These are phyloP conservation scores for Meredithiella fracta DNA, from an alignment of 2,329 filamentous ascomycete genomes.

Conservation along the genomic window DNA sequence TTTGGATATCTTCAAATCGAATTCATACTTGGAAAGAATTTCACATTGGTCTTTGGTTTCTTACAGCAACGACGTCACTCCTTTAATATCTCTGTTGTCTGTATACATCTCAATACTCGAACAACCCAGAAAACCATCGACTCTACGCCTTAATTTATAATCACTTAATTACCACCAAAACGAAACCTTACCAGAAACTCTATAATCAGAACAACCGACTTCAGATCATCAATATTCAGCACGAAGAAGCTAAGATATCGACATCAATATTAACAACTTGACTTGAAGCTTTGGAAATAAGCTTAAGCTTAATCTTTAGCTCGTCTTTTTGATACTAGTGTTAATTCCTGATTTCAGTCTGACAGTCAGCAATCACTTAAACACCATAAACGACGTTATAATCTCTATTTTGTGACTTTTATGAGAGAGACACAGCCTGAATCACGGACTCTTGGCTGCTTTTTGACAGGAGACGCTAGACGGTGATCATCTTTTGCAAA, in stretches of 20 bases:
- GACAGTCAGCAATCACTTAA: not conserved
- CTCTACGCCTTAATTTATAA: too few relatives aligned
- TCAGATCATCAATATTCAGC: not conserved
- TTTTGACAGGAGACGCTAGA: not conserved
- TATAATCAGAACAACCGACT: too few relatives aligned
- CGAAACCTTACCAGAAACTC: too few relatives aligned
- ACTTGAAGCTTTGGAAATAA: not conserved
- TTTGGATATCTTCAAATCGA: not conserved
- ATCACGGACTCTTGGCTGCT: not conserved
- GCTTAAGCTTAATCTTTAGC: too few relatives aligned
- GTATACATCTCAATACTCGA: not conserved
- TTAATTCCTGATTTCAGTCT: not conserved
- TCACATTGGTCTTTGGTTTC: not conserved
- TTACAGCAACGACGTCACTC: constrained; percentile 11
- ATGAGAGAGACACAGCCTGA: not conserved
- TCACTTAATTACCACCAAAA: too few relatives aligned
- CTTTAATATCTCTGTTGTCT: constrained; percentile 13
- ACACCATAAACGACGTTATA: not conserved
- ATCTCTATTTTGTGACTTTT: not conserved
- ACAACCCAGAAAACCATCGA: too few relatives aligned
- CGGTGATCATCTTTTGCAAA: constrained; percentile 21
- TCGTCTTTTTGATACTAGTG: too few relatives aligned
- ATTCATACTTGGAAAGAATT: too few relatives aligned
- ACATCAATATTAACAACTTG: not conserved
- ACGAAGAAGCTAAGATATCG: not conserved